A percentile compares a stretch with the other conserved stretches of the same genome.
phyloP scores from a whole-genome alignment of 2,329 filamentous ascomycete species.

The Reticulascus tulasneorum region DNA sequence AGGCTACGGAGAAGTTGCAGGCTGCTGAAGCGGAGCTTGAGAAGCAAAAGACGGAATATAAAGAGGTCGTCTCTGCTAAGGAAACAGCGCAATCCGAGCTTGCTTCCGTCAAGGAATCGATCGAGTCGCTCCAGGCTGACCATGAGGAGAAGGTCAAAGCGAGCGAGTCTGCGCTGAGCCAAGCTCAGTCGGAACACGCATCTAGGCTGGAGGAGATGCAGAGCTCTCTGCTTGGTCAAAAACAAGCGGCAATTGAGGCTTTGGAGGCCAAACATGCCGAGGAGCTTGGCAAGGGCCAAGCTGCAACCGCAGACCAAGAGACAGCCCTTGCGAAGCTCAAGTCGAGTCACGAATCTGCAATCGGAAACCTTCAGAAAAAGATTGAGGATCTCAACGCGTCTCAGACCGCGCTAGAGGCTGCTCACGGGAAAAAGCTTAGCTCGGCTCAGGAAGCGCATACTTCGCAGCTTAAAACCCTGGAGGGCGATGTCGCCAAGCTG shows the following conservation, averaged over 20 bases:
- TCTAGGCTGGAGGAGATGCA: conserved; percentile 48
- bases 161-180: conserved; percentile 29
- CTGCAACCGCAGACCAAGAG: conserved; percentile 42
- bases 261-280: conserved; percentile 51
- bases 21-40: conserved; percentile 48
- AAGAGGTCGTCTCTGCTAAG: conserved; percentile 44
- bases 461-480: conserved; percentile 44
- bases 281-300: conserved; percentile 43
- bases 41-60: conserved; percentile 44
- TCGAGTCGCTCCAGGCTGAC: conserved; percentile 42
- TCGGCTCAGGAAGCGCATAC: conserved; percentile 40
- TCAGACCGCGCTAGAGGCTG: conserved; percentile 39
- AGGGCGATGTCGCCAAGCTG: conserved; percentile 48
- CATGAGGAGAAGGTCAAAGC: conserved; percentile 33
- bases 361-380: conserved; percentile 49
- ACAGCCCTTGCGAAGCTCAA: conserved; percentile 47
- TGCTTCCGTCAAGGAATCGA: conserved; percentile 42
- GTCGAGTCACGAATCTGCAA: conserved; percentile 41
- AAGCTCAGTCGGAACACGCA: conserved; percentile 43
- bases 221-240: conserved; percentile 44
- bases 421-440: conserved; percentile 40
- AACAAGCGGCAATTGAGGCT: conserved; percentile 43
- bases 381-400: conserved; percentile 49
- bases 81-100: conserved; percentile 46
- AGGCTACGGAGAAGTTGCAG: conserved; percentile 47